A percentile compares a stretch with the other conserved stretches of the same genome.
These are phyloP conservation scores for Geranium brycei DNA, from an alignment of 345 rosid genomes.

Conservation along the genomic window DNA sequence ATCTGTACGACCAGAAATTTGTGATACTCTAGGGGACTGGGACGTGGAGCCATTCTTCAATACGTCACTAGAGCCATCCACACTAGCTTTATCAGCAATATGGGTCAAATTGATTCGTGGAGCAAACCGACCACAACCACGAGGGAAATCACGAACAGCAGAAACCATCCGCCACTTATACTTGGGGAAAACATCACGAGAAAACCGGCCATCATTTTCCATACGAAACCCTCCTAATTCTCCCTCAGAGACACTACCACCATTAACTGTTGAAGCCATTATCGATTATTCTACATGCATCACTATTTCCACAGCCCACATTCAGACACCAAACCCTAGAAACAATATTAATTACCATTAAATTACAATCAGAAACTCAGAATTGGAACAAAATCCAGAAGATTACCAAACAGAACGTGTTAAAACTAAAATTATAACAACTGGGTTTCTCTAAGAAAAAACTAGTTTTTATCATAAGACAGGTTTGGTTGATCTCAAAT, in stretches of 20 bases:
- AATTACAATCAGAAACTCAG: too few relatives aligned
- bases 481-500: too few relatives aligned
- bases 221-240: slow-evolving; percentile 11
- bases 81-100: slow-evolving; percentile 5
- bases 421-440: too few relatives aligned
- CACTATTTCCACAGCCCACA: slow-evolving; percentile 24
- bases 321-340: slow-evolving; percentile 14
- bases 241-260: slow-evolving; percentile 18
- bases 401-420: too few relatives aligned
- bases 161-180: slow-evolving; percentile 31
- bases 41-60: slow-evolving; percentile 1
- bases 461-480: too few relatives aligned
- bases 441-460: too few relatives aligned
- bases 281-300: slow-evolving; percentile 24
- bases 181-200: slow-evolving; percentile 14
- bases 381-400: too few relatives aligned
- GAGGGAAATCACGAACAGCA: slow-evolving; percentile 40
- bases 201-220: slow-evolving; percentile 19
- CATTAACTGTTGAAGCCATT: slow-evolving; percentile 16
- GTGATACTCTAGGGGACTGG: neutral
- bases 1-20: neutral
- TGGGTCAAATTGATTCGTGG: slow-evolving; percentile 4
- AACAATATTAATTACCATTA: neutral
- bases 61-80: slow-evolving; percentile 4
- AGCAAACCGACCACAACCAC: slow-evolving; percentile 30